These are phyloP conservation scores for Nakaseomyces sp. DNA, from an alignment of 1,139 yeast species.

Conservation along the genomic window DNA sequence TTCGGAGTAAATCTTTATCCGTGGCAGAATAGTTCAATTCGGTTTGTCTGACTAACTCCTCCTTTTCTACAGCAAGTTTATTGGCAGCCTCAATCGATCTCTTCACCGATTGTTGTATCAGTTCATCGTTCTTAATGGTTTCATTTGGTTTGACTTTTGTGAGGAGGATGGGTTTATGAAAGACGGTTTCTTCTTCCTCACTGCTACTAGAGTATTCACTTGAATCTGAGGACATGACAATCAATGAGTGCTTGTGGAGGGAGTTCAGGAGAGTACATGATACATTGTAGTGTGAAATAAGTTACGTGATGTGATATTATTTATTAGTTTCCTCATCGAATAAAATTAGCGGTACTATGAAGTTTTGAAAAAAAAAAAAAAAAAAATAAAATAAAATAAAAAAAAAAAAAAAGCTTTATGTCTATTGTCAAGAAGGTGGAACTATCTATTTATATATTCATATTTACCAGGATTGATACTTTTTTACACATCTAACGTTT, in stretches of 20 bases:
- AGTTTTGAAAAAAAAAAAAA: too few relatives aligned
- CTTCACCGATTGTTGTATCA: conserved; percentile 9
- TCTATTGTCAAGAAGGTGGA: too few relatives aligned
- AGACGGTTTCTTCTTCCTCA: conserved; percentile 14
- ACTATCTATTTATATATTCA: background rate
- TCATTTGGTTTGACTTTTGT: conserved; percentile 10
- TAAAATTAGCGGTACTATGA: too few relatives aligned
- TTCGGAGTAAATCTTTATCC: conserved; percentile 20
- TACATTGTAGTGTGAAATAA: too few relatives aligned
- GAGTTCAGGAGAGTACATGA: too few relatives aligned
- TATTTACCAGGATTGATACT: conserved; percentile 25
- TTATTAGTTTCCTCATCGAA: too few relatives aligned
- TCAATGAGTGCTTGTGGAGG: background rate
- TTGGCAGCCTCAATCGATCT: conserved; percentile 18
- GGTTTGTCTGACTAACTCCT: conserved; percentile 9
- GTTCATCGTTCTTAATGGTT: conserved; percentile 1
- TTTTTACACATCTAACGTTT: conserved; percentile 30
- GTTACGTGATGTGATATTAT: too few relatives aligned
- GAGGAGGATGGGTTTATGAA: conserved; percentile 26
- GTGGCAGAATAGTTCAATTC: conserved; percentile 18
- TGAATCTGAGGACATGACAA: conserved; percentile 2
- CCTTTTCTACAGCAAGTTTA: conserved; percentile 9
- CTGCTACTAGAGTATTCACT: conserved; percentile 9
- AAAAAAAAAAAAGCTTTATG: background rate
- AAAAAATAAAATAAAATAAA: background rate